Conservation (phyloP, 305 asterid species). For the Fraxinus albicans region DNA sequence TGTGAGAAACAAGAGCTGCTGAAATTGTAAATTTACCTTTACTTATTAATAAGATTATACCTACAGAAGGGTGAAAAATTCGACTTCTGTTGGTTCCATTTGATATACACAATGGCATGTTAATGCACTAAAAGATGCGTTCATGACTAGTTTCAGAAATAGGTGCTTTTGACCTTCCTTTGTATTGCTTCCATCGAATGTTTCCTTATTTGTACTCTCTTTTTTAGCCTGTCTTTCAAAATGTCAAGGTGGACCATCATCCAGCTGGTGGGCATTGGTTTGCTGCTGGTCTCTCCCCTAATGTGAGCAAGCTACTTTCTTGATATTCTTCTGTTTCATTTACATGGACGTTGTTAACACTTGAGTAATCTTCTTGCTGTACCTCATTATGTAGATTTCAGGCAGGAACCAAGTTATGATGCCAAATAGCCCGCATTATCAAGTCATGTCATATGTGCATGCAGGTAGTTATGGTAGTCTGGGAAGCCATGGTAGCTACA, state of each 20-base stretch:
- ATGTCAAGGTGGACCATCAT: conserved; percentile 88
- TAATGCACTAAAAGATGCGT: conserved; percentile 5
- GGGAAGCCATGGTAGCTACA: conserved; percentile 99
- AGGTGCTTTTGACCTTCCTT: conserved; percentile 9
- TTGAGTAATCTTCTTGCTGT: conserved; percentile 15
- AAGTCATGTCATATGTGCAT: conserved; percentile 68
- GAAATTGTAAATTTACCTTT: conserved; percentile 10
- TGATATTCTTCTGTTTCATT: conserved; percentile 19
- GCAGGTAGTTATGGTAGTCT: conserved; percentile 94
- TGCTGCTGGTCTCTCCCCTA: conserved; percentile 99
- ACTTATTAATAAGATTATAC: background rate
- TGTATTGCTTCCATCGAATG: conserved; percentile 14
- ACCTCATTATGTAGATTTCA: conserved; percentile 58
- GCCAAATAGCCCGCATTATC: conserved; percentile 84
- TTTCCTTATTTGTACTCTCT: conserved; percentile 16
- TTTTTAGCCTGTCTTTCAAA: conserved; percentile 81
- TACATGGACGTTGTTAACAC: conserved; percentile 13
- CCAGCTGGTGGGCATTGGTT: conserved; percentile 99
- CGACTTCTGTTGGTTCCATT: background rate
- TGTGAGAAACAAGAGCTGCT: conserved; percentile 16
- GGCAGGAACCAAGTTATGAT: conserved; percentile 64
- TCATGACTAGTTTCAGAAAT: background rate
- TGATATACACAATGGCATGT: conserved; percentile 2
- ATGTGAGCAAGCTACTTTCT: conserved; percentile 57
- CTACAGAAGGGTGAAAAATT: background rate